Base-by-base conservation (phyloP, 208 protist genomes). In the Endotrypanum monterogeii region DNA sequence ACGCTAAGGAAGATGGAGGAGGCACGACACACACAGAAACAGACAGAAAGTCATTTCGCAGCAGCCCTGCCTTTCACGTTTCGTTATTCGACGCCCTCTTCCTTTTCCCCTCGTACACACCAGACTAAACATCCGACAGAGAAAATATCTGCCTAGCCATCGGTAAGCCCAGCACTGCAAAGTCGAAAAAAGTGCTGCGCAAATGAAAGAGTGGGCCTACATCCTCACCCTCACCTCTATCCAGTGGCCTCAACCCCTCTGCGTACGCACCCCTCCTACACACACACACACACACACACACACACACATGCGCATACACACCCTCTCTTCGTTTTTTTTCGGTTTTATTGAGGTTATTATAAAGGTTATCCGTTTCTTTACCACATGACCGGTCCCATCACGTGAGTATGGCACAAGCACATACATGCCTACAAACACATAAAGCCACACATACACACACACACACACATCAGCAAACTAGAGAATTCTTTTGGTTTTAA, bases 261-360 rank as follows among this genome's bases (percentile, higher is more conserved):
- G 9, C 35, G 60, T 9, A 20, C n/a, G 20, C 28, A 6, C 4
- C 56, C n/a, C 54, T 8, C 28, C 8, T 4, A 11, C 23, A n/a
- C n/a, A n/a, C n/a, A n/a, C n/a, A n/a, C n/a, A n/a, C n/a, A n/a
- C n/a, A n/a, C n/a, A n/a, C n/a, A n/a, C n/a, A n/a, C n/a, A n/a
- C n/a, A n/a, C n/a, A n/a, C n/a, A n/a, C n/a, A n/a, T n/a, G n/a
- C n/a, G n/a, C n/a, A n/a, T 61, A 3, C 16, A 9, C 16, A 11
- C 9, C 54, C 54, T 25, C 54, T 7, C 0, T 32, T 2, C 6
- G 28, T 12, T 3, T 2, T 25, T 16, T 67, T 11, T 39, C 32
- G 5, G 50, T 70, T 56, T 70, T n/a, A n/a, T n/a, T n/a, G n/a
- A n/a, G n/a, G 50, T 23, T 28, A 37, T 70, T 70, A 70, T 30